Base-by-base conservation (phyloP, 2,329 filamentous ascomycete species). In the Zasmidium cellare region DNA sequence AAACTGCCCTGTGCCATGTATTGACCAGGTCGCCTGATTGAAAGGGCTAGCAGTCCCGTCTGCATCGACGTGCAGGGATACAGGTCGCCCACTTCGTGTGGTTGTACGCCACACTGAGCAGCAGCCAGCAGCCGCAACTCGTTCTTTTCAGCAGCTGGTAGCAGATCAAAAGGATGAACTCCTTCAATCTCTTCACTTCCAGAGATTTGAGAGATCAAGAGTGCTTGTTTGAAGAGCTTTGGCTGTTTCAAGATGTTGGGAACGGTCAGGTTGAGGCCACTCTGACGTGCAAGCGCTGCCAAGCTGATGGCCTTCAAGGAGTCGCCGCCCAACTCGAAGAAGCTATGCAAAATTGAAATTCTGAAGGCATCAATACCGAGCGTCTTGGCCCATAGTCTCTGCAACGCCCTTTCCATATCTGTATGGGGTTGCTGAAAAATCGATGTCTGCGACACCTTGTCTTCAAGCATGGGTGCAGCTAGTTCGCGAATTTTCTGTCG, bases 271-370 rank as follows among this genome's bases (percentile, higher is more conserved):
- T 18, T n/a, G 12, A 41, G 16, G 12, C 35, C 35, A 41, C 16
- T 6, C 5, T 5, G n/a, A 18, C 35, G 35, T 9, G 35, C 35
- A 14, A 41, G n/a, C 5, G 35, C 35, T 9, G 7, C 5, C 35
- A 41, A n/a, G 3, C n/a, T 41, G 35, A 59, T 59, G 0, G 89
- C 89, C 3, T 87, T 87, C 25, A 96, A 85, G 0, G 91, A 96
- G 69, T 96, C 90, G 9, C 96, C 72, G 0, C 91, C 91, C 3
- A 93, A 71, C 18, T 81, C 83, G 53, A 87, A 84, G 57, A 96
- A 88, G 90, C 89, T 0, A 85, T 87, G 76, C 85, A 86, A 38
- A 81, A 82, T 14, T 6, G 72, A 76, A 46, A 94, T 78, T 0
- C 78, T 73, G 1, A 69, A 64, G 3, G 68, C 55, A 0, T 81